Base-by-base conservation (phyloP, 371 early-diverging fungal genomes). In the Thermomucor indicae-seudaticae region DNA sequence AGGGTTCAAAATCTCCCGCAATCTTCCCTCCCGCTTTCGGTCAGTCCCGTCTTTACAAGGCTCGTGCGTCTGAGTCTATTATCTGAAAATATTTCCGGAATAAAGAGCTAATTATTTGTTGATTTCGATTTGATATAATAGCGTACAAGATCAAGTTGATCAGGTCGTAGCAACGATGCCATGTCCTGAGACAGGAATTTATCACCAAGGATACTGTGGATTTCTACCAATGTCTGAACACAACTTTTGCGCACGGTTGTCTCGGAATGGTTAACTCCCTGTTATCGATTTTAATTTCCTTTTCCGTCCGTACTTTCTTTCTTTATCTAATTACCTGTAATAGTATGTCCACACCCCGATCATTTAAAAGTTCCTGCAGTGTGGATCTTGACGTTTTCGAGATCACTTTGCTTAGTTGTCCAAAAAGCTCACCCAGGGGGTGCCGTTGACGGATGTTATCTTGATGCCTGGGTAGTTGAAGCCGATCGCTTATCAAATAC, bases 221-320 rank as follows among this genome's bases (percentile, higher is more conserved):
- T 55, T 20, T 53, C 58, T 11, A 64, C 59, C 16, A 64, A 35
- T 7, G 69, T 57, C 20, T 61, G 43, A 2, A 68, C 58, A 37
- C 69, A 59, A 14, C 64, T 47, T 38, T 53, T 41, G 28, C 69
- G 49, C 4, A 68, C 56, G 5, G 48, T 41, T 6, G 54, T 17
- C 34, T 47, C 43, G 11, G 45, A 5, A 40, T 64, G 62, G 43
- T 57, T 59, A 27, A 39, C 44, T 20, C 64, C 58, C 64, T 64
- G 27, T 19, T 6, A 2, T 32, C 29, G 22, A 22, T 27, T 12
- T 12, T 22, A 6, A 16, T 10, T 10, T 17, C 29, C n/a, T 30
- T 31, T 23, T 27, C 14, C 14, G 11, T 19, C 1, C 22, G n/a
- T n/a, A n/a, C n/a, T n/a, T 28, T 23, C 32, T 20, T 41, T 6